Evolutionary conservation across 208 protist species (phyloP), one percentile per base, ranked within the genome.

Genomic region (Crithidia acanthocephali): DNA sequence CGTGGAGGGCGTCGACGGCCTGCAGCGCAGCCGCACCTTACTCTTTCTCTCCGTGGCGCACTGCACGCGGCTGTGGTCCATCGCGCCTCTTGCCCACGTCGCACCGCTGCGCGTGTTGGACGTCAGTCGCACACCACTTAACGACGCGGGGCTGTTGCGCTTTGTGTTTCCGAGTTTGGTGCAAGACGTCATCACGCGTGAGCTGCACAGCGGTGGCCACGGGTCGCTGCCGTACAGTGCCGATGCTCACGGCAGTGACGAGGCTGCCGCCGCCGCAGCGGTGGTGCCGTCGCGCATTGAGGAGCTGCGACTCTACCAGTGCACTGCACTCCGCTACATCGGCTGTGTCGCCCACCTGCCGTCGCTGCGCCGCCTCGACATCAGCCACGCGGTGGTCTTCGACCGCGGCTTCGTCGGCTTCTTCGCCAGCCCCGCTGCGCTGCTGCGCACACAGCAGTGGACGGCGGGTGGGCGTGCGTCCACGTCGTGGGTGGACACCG

Each of bases 311-410:
- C 61, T 80, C 7, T 66, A 32, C 18, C 55, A 64, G 27, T 80
- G 74, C 68, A 47, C 42, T 16, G n/a, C 45, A 45, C 44, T 80
- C 33, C 74, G 52, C 13, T 58, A 68, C 60, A 45, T 80, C 30
- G 62, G 74, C 27, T 80, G 74, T 22, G 20, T 80, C 8, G 67
- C 68, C 11, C 74, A 80, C 48, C 59, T 80, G 16, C 74, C 74
- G 10, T 42, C 42, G 2, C 68, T 80, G 51, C 64, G 58, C 56
- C 42, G 44, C 1, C 68, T 80, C 7, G 37, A 67, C 35, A 37
- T 66, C 40, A 48, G 48, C 27, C 0, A 42, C 25, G 61, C 74
- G 11, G 48, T 25, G 5, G 48, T 80, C 15, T 74, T 80, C 40
- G 74, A 80, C 32, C 53, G 45, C n/a, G 50, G 67, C 11, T 65